A percentile compares a stretch with the other conserved stretches of the same genome.
Evolutionary conservation across 2,329 filamentous ascomycete species (phyloP).

Genomic region (Curvularia sp.): DNA sequence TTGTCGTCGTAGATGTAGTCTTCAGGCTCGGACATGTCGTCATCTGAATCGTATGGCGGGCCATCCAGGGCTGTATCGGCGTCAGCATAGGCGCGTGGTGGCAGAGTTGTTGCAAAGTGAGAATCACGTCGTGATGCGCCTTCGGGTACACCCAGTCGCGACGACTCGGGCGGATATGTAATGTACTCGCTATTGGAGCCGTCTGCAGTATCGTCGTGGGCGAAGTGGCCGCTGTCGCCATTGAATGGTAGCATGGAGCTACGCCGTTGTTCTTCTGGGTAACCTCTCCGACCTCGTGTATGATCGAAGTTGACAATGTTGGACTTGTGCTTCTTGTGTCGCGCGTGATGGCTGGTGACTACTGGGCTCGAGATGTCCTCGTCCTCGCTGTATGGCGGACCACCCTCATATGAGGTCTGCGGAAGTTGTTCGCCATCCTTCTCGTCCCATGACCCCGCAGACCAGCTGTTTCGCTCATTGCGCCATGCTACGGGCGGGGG

Average conservation of each 20-base stretch:
- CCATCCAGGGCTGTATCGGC: constrained; percentile 51
- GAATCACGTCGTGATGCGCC: constrained; percentile 57
- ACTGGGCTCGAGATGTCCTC: constrained; percentile 90
- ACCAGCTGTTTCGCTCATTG: constrained; percentile 65
- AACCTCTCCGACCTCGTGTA: constrained; percentile 44
- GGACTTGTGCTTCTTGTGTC: constrained; percentile 80
- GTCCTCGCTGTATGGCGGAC: constrained; percentile 93
- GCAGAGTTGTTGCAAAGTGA: constrained; percentile 59
- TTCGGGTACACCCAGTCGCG: constrained; percentile 38
- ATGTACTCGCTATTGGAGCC: constrained; percentile 81
- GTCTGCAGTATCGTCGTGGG: constrained; percentile 71
- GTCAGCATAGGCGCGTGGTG: constrained; percentile 52
- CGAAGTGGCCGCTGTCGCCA: constrained; percentile 76
- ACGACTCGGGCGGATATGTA: constrained; percentile 70
- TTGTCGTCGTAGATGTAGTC: constrained; percentile 68
- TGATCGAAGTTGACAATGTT: constrained; percentile 52
- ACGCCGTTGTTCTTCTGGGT: constrained; percentile 54
- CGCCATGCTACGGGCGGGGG: constrained; percentile 76
- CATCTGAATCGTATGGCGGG: constrained; percentile 53
- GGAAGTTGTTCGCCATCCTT: constrained; percentile 70
- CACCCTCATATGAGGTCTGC: constrained; percentile 78
- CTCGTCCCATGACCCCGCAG: constrained; percentile 61
- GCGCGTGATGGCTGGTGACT: constrained; percentile 72
- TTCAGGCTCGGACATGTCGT: constrained; percentile 57
- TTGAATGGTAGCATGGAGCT: constrained; percentile 56